Evolutionary conservation across 1,139 yeast species (phyloP), one percentile per base, ranked within the genome.

Genomic region (Hemisphaericaspora xylanilytica): DNA sequence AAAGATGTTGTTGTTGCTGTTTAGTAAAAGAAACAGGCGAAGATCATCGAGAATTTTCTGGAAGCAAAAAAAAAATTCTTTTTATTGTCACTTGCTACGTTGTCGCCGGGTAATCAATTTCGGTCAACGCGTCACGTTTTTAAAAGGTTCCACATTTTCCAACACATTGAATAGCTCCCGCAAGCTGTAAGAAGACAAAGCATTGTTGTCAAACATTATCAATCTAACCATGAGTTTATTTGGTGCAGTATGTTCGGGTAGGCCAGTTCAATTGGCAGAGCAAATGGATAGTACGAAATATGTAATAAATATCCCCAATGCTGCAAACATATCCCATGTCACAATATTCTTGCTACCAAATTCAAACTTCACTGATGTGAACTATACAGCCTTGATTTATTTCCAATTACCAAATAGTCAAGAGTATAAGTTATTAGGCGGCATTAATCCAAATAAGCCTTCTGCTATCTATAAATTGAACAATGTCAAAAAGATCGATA

Each of bases 391-490:
- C 0, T 72, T 90, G 34, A 87, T 92, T 3, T 92, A 85, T 61
- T 90, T 89, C 61, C 96, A 92, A 57, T 63, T 89, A 40, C 95
- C 96, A 2, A 74, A 74, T 18, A 52, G 66, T 13, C 56, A 58
- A 37, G 96, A 86, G 27, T 92, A 88, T 62, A 78, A 79, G 49
- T 64, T 92, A 14, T 73, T 92, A 34, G 98, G 98, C 13, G 57
- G 86, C 65, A 63, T 94, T 32, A 80, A 85, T 32, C 72, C 78
- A 2, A 65, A 64, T 31, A 92, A 92, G 56, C 97, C 95, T 16
- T 85, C 96, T 40, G 96, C 97, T 0, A 92, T 92, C 6, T 92
- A 86, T 67, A 85, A 82, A 55, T 73, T 92, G 44, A 85, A 80
- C 58, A 81, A 68, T 56, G 42, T 46, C 35, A 51, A 51, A 13